These are phyloP conservation scores for Leccinum uliginosum DNA, from an alignment of 768 basidiomycete species.

Conservation along the genomic window DNA sequence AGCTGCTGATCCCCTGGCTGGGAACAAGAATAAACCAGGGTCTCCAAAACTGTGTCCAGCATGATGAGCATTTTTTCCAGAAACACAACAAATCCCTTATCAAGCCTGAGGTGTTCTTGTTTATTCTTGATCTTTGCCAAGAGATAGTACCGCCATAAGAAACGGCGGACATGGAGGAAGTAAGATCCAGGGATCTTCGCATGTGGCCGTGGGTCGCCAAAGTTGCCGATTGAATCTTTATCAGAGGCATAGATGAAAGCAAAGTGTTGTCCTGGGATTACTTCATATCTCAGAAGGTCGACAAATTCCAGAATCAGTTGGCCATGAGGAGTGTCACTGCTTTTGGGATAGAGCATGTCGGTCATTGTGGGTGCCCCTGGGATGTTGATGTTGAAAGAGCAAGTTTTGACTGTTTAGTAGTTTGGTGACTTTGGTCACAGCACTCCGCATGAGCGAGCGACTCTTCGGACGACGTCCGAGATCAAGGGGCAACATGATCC, in stretches of 20 bases:
- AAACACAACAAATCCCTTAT: not conserved
- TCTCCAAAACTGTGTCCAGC: not conserved
- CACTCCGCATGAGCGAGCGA: no score
- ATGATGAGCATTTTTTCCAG: not conserved
- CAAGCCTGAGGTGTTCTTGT: fast-evolving
- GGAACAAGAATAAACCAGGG: not conserved
- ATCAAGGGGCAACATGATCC: no score
- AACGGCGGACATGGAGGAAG: not conserved
- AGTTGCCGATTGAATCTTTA: not conserved
- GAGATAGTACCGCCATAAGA: not conserved
- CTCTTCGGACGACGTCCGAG: no score
- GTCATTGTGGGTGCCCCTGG: conserved; percentile 15
- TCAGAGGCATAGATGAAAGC: not conserved
- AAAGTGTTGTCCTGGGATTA: fast-evolving
- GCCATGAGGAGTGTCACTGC: not conserved
- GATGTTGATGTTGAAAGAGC: no score
- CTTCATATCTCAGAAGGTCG: not conserved
- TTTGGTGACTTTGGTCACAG: no score
- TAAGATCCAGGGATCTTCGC: fast-evolving
- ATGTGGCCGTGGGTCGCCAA: fast-evolving
- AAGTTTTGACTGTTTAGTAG: no score
- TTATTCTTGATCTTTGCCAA: no score
- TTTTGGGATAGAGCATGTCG: not conserved
- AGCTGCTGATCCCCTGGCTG: no score
- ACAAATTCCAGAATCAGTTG: not conserved